Percentiles rank a stretch among this genome's conserved stretches.
These are phyloP conservation scores for Cyclotella sp. DNA, from an alignment of 108 stramenopile genomes.

Conservation along the genomic window DNA sequence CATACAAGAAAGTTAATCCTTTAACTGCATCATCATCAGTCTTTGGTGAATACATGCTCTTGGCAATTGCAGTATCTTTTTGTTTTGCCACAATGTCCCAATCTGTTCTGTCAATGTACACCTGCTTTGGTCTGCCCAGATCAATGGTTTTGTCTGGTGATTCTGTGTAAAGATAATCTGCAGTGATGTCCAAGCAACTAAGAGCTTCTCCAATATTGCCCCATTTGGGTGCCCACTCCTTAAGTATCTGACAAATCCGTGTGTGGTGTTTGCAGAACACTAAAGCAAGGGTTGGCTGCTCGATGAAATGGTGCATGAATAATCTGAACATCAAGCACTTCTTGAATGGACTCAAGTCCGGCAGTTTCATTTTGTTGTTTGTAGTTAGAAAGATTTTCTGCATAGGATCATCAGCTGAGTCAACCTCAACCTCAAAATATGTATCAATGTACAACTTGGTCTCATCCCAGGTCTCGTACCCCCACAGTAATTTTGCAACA, in stretches of 20 bases:
- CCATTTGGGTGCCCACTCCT: constrained; percentile 28
- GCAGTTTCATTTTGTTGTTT: no score
- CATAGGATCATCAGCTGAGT: no score
- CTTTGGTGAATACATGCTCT: constrained; percentile 11
- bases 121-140: background rate
- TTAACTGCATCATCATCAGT: background rate
- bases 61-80: background rate
- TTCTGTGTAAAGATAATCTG: background rate
- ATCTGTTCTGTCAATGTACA: constrained; percentile 13
- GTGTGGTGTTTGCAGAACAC: no score
- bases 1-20: background rate
- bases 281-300: no score
- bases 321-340: no score
- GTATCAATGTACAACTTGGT: no score
- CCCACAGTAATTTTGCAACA: constrained; percentile 24
- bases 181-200: background rate
- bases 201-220: background rate
- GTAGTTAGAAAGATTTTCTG: no score
- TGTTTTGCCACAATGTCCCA: background rate
- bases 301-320: no score
- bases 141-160: background rate
- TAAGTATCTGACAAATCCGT: no score
- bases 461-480: constrained; percentile 14
- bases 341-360: no score
- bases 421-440: no score